Evolutionary conservation across 805 yeast species (phyloP).

Genomic region (Ogataea trehaloabstinens): DNA sequence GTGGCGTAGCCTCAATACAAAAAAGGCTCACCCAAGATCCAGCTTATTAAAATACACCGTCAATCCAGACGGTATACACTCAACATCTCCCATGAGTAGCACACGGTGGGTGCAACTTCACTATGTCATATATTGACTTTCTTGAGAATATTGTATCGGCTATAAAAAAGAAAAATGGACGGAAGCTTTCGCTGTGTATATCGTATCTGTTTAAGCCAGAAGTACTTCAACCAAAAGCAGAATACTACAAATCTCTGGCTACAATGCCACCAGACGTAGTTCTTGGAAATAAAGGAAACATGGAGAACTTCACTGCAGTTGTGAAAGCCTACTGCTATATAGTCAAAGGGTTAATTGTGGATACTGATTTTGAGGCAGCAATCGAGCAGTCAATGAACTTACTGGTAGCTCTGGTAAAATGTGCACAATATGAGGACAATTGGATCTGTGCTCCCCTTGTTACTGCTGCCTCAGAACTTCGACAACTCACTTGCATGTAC

Average conservation of each 20-base stretch:
- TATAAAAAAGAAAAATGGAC: constrained; percentile 12
- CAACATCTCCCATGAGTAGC: too few relatives aligned
- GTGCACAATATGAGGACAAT: constrained; percentile 15
- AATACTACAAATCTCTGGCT: constrained; percentile 12
- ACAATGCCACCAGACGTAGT: constrained; percentile 15
- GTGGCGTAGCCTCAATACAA: too few relatives aligned
- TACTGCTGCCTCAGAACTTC: constrained; percentile 16
- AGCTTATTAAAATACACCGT: too few relatives aligned
- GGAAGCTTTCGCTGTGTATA: constrained; percentile 8
- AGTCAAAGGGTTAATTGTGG: constrained; percentile 18
- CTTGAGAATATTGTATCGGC: constrained; percentile 11
- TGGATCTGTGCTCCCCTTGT: constrained; percentile 23
- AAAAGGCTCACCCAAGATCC: too few relatives aligned
- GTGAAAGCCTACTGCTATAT: constrained; percentile 12
- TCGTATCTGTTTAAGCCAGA: constrained; percentile 20
- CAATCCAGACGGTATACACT: too few relatives aligned
- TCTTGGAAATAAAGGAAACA: constrained; percentile 9
- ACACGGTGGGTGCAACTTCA: too few relatives aligned
- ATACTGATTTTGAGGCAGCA: constrained; percentile 18
- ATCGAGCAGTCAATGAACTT: constrained; percentile 14
- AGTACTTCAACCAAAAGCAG: constrained; percentile 13
- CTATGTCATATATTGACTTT: constrained; percentile 17
- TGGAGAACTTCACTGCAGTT: constrained; percentile 9
- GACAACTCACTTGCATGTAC: constrained; percentile 18
- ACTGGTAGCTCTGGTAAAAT: constrained; percentile 14